Percentiles rank a stretch among this genome's conserved stretches.
phyloP scores from a whole-genome alignment of 306 rosid genomes.

The Trifolium repens region DNA sequence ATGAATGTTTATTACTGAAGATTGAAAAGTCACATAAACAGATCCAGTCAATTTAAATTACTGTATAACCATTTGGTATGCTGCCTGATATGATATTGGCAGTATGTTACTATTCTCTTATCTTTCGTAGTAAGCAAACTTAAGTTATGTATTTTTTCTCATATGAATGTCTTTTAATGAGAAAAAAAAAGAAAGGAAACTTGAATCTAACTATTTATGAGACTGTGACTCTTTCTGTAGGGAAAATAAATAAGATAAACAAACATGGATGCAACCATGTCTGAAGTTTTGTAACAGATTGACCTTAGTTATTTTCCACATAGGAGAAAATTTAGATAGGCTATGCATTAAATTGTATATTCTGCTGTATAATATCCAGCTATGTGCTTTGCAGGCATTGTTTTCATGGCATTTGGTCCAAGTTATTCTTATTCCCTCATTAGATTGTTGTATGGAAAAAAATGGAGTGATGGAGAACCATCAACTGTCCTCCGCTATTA shows the following conservation, averaged over 20 bases:
- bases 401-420: conserved; percentile 94
- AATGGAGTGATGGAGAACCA: conserved; percentile 99
- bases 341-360: conserved; percentile 35
- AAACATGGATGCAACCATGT: not conserved
- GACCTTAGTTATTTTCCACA: not conserved
- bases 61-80: conserved; percentile 16
- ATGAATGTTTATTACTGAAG: conserved; percentile 3
- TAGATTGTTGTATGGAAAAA: conserved; percentile 83
- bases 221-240: conserved; percentile 2
- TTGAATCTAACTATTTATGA: conserved; percentile 25
- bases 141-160: conserved; percentile 12
- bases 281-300: not conserved
- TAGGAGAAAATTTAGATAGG: conserved; percentile 21
- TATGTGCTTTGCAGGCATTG: conserved; percentile 65
- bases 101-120: conserved; percentile 19
- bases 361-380: conserved; percentile 44
- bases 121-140: not conserved
- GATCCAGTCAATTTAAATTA: conserved; percentile 18
- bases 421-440: conserved; percentile 91
- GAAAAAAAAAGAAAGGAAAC: not conserved
- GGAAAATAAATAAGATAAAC: conserved; percentile 10
- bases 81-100: conserved; percentile 4
- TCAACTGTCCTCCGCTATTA: conserved; percentile 80
- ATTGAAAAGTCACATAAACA: conserved; percentile 15
- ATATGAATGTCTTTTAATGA: conserved; percentile 8